Percentiles rank a stretch among this genome's conserved stretches.
These are phyloP conservation scores for Hortiboletus campestris DNA, from an alignment of 768 basidiomycete species.

Conservation along the genomic window DNA sequence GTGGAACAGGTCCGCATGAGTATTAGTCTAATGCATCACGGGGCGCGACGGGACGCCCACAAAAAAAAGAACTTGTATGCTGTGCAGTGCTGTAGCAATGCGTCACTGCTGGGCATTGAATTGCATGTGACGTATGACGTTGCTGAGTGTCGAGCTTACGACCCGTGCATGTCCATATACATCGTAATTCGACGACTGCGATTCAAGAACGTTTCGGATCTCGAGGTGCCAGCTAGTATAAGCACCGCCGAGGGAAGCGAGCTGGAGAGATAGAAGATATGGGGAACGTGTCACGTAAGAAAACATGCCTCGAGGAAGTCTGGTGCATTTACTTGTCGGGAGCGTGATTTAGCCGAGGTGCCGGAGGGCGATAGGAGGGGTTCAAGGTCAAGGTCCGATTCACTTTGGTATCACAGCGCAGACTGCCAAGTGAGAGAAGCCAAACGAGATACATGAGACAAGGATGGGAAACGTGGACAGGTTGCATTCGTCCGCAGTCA, in stretches of 20 bases:
- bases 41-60: not conserved
- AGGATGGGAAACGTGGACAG: slow-evolving; percentile 4
- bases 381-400: slow-evolving; percentile 2
- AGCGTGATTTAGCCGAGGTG: slow-evolving; percentile 9
- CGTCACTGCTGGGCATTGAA: not conserved
- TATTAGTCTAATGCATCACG: not conserved
- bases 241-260: not conserved
- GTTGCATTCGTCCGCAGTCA: no score
- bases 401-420: not conserved
- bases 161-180: not conserved
- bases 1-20: not conserved
- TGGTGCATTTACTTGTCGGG: slow-evolving; percentile 3
- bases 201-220: slow-evolving; percentile 6
- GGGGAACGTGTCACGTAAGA: slow-evolving; percentile 6
- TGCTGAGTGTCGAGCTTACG: not conserved
- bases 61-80: not conserved
- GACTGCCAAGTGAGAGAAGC: slow-evolving; percentile 4
- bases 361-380: slow-evolving; percentile 3
- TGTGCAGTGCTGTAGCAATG: not conserved
- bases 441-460: not conserved
- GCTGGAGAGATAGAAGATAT: not conserved
- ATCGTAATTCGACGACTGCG: not conserved
- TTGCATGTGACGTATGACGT: not conserved
- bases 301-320: not conserved
- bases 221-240: not conserved